Base-by-base conservation (phyloP, 2,329 filamentous ascomycete species). In the Cladosporium sp. region DNA sequence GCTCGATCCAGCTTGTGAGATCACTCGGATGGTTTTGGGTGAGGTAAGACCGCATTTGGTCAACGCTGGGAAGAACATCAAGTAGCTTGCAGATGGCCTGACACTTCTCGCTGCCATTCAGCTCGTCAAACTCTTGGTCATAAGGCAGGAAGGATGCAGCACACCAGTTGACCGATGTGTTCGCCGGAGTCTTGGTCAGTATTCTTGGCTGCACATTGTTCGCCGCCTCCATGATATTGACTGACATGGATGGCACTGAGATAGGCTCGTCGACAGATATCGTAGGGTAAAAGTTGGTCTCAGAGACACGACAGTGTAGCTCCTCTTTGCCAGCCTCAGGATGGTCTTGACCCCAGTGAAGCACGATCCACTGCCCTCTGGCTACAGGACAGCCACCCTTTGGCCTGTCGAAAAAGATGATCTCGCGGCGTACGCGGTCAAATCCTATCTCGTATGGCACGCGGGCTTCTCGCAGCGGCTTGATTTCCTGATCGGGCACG, bases 1-100 rank as follows among this genome's bases (percentile, higher is more conserved):
- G 74, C 20, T 82, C 77, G 62, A 74, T 71, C 85, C 85, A 89
- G 12, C 69, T 63, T 57, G 68, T 71, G n/a, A 80, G 65, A 68
- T 66, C 75, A 75, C 64, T 64, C 22, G 72, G 70, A 12, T 71
- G 69, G 4, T 70, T 63, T 47, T 64, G 63, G 12, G 61, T 60
- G 12, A 85, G 72, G 58, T 77, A 84, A 0, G 68, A 59, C 28
- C 71, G 76, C 78, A 91, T 85, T 0, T 83, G 75, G 12, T 74
- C 66, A 3, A 92, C 80, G 1, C 80, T 73, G 0, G 89, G 89
- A 2, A 91, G 74, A 1, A 80, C 77, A 12, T 83, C 76, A 0
- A 90, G 72, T 19, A 85, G 67, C 3, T 73, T 68, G 54, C 83
- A 75, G 12, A 85, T 80, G 1, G 74, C 73, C 3, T 77, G 72